A percentile compares a stretch with the other conserved stretches of the same genome.
phyloP scores from a whole-genome alignment of 805 yeast genomes.

The Candida multigemmis region DNA sequence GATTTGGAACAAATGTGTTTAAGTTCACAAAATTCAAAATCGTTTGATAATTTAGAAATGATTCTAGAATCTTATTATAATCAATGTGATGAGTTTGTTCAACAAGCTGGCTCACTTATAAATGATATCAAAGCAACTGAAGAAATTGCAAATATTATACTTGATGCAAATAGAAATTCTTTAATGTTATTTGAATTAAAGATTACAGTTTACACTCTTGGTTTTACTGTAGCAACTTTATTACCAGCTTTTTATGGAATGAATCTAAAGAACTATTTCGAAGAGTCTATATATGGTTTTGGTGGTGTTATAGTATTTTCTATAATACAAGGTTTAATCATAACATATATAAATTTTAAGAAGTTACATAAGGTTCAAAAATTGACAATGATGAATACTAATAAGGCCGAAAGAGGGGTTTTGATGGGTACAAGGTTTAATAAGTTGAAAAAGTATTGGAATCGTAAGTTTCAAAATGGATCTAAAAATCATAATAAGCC shows the following conservation, averaged over 20 bases:
- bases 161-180: constrained; percentile 87
- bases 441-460: not conserved
- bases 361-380: constrained; percentile 55
- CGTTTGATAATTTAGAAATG: constrained; percentile 76
- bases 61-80: constrained; percentile 81
- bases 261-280: constrained; percentile 74
- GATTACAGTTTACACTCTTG: constrained; percentile 75
- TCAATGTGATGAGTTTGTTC: constrained; percentile 90
- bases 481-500: constrained; percentile 16
- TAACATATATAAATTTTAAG: constrained; percentile 49
- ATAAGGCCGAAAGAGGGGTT: not conserved
- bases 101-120: constrained; percentile 74
- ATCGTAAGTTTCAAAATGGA: not conserved
- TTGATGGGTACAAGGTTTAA: not conserved
- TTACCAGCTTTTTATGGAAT: constrained; percentile 86
- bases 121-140: constrained; percentile 85
- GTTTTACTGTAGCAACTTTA: constrained; percentile 76
- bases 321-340: constrained; percentile 40
- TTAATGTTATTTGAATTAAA: constrained; percentile 80
- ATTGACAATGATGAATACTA: constrained; percentile 46
- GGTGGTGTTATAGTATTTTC: constrained; percentile 46
- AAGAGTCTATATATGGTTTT: constrained; percentile 59
- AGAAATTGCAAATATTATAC: constrained; percentile 83
- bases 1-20: constrained; percentile 75
- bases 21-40: constrained; percentile 29